Conservation (phyloP, 768 basidiomycete genomes). For the Mycena polygramma region DNA sequence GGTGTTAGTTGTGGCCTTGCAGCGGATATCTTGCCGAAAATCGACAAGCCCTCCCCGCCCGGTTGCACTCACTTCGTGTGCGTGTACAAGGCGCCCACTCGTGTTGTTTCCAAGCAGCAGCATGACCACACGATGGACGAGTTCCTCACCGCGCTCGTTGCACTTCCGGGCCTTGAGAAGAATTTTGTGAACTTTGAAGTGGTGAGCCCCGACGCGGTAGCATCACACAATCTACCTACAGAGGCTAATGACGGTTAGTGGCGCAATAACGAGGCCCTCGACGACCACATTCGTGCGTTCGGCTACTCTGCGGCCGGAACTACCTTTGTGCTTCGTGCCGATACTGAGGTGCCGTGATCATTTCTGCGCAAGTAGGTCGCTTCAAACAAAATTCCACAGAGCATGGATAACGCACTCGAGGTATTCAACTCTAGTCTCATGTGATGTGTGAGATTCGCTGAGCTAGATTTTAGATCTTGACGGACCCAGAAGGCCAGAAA, state of each 20-base stretch:
- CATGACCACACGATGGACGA: neutral
- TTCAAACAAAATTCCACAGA: neutral
- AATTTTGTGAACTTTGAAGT: neutral
- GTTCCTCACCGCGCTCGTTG: neutral
- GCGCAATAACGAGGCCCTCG: neutral
- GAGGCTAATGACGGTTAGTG: slow-evolving; percentile 1
- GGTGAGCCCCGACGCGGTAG: neutral
- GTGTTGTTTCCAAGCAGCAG: neutral
- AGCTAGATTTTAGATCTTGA: neutral
- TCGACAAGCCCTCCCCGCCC: neutral
- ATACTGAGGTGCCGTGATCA: neutral
- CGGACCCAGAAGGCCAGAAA: neutral
- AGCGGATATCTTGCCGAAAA: neutral
- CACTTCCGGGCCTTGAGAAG: neutral
- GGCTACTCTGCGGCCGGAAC: slow-evolving; percentile 12
- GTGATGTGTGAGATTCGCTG: neutral
- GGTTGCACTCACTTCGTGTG: neutral
- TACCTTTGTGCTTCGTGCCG: slow-evolving; percentile 3
- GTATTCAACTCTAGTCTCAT: neutral
- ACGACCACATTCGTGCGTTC: slow-evolving; percentile 12
- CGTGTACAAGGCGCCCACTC: neutral
- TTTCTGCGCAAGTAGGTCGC: neutral
- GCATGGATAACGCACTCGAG: neutral
- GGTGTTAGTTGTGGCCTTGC: neutral
- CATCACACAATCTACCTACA: neutral